Evolutionary conservation across 352 stramenopile species (phyloP).

Genomic region (Pilasporangium apinafurcum): DNA sequence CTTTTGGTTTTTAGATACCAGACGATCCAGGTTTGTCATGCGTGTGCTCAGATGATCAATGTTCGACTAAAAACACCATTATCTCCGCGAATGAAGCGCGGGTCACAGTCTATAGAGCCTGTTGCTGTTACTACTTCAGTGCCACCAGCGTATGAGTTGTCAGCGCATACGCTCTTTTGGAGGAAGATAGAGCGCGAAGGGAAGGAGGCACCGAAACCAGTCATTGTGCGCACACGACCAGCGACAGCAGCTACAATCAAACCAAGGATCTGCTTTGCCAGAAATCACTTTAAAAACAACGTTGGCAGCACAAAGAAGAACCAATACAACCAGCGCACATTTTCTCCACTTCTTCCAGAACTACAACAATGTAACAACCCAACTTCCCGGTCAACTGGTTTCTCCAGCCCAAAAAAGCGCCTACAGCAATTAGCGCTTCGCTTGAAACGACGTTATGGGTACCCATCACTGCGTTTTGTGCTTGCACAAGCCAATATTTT

Average conservation of each 20-base stretch:
- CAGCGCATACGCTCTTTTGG: conserved; percentile 33
- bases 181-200: conserved; percentile 16
- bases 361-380: conserved; percentile 7
- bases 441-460: conserved; percentile 29
- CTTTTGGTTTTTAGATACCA: conserved; percentile 20
- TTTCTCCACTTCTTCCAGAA: conserved; percentile 19
- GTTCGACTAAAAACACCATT: conserved; percentile 2
- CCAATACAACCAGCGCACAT: conserved; percentile 18
- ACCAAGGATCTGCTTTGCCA: conserved; percentile 5
- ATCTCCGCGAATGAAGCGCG: not conserved
- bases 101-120: not conserved
- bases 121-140: not conserved
- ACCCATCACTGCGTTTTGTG: conserved; percentile 44
- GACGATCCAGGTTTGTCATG: conserved; percentile 30
- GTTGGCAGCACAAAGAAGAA: conserved; percentile 16
- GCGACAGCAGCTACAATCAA: conserved; percentile 14
- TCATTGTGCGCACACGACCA: conserved; percentile 16
- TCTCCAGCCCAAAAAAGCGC: conserved; percentile 11
- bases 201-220: conserved; percentile 11
- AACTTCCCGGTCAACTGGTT: conserved; percentile 1
- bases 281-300: conserved; percentile 19
- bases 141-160: conserved; percentile 16
- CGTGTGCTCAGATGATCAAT: conserved; percentile 24
- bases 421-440: conserved; percentile 32
- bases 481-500: conserved; percentile 45